Evolutionary conservation across 148 eudicot genomes (phyloP).

Genomic region (Dysphania ambrosioides): DNA sequence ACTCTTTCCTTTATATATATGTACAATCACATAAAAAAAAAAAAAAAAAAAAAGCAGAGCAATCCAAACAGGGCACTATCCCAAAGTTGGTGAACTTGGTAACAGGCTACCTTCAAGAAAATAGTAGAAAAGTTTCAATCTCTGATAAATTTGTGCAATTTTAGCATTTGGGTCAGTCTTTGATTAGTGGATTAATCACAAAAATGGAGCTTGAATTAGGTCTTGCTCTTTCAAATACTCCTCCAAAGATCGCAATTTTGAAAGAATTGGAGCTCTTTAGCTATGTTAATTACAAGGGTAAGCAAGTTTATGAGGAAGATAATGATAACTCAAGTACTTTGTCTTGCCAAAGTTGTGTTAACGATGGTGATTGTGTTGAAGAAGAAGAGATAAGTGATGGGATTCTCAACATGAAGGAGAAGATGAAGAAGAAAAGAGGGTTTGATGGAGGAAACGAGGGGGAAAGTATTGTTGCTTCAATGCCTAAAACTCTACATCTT

Average conservation of each 20-base stretch:
- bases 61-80: conserved; percentile 15
- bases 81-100: conserved; percentile 9
- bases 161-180: conserved; percentile 11
- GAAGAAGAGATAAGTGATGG: conserved; percentile 10
- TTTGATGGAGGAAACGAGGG: conserved; percentile 28
- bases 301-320: conserved; percentile 23
- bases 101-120: neutral
- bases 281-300: conserved; percentile 19
- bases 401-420: neutral
- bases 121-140: conserved; percentile 19
- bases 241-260: conserved; percentile 14
- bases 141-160: conserved; percentile 23
- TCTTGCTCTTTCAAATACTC: conserved; percentile 41
- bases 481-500: conserved; percentile 45
- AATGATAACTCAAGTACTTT: conserved; percentile 23
- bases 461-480: no score
- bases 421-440: conserved; percentile 28
- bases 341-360: conserved; percentile 26
- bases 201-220: conserved; percentile 68
- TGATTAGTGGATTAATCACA: neutral
- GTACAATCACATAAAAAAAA: neutral
- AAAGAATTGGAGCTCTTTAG: conserved; percentile 31
- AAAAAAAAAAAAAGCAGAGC: no score
- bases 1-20: no score
- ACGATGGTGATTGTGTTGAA: conserved; percentile 20